Evolutionary conservation across 129 eudicot genomes (phyloP).

Genomic region (Flaveria sonorensis): DNA sequence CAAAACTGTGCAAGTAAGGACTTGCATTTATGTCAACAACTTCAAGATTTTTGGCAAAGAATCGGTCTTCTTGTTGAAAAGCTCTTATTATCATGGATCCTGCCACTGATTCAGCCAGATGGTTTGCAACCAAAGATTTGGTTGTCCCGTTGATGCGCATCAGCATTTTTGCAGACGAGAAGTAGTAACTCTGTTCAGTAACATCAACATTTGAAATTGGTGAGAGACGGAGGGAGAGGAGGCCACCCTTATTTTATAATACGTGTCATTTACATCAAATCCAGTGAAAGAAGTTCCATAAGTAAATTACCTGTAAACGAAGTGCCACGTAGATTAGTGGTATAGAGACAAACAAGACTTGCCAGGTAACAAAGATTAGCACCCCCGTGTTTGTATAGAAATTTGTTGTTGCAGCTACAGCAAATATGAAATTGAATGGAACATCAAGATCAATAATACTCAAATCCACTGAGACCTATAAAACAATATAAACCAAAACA

Average conservation of each 20-base stretch:
- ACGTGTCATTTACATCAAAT: conserved; percentile 1
- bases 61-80: conserved; percentile 77
- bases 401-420: conserved; percentile 60
- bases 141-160: conserved; percentile 90
- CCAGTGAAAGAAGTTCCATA: not conserved
- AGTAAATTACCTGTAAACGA: conserved; percentile 67
- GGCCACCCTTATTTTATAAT: not conserved
- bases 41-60: conserved; percentile 61
- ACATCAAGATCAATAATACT: conserved; percentile 93
- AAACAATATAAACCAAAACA: conserved; percentile 17
- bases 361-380: conserved; percentile 79
- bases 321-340: conserved; percentile 73
- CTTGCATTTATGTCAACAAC: conserved; percentile 81
- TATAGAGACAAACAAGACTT: conserved; percentile 73
- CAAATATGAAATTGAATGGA: conserved; percentile 63
- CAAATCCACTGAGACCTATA: conserved; percentile 80
- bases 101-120: conserved; percentile 86
- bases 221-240: not conserved
- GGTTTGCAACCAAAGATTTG: conserved; percentile 82
- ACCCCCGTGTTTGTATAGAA: conserved; percentile 63
- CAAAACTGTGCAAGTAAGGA: conserved; percentile 77
- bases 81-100: conserved; percentile 90
- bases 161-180: conserved; percentile 76
- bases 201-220: not conserved
- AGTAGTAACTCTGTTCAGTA: conserved; percentile 71